Evolutionary conservation across 495 filamentous ascomycete species (phyloP), one percentile per base, ranked within the genome.

Genomic region (Talaromyces wortmannii): DNA sequence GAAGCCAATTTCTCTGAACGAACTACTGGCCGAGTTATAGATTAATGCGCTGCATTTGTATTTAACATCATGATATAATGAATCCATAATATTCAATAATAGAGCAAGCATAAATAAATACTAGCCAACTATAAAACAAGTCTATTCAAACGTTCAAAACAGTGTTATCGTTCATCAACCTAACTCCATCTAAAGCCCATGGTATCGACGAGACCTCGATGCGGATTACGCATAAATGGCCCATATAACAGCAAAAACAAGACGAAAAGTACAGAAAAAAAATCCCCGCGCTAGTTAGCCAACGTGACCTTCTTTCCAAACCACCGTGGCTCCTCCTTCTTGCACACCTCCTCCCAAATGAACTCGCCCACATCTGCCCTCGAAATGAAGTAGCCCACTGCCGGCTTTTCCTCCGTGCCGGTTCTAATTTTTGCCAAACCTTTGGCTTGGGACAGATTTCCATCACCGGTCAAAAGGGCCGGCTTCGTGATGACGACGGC

Each of bases 1-100:
- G 65, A 97, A 97, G 67, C 91, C 91, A 4, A 82, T 98, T 57
- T 88, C 87, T 42, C 66, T 98, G 70, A 83, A 84, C 56, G 94
- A 98, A 67, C 76, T 98, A 59, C 71, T 98, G 77, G 65, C 63
- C 31, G 73, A 69, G 7, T 44, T 78, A 40, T 78, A 58, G 50
- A 53, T 31, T 10, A 7, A 40, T 32, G 12, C 48, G 2, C 8
- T 6, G 18, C 13, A 50, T 50, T 31, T 40, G 13, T 23, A 46
- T 46, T 40, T 13, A 40, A 40, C 36, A 32, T 31, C 33, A 33
- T 12, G 7, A 15, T 7, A 50, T 40, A 31, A 50, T 36, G 29
- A 40, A 50, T 50, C 12, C 11, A 50, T 40, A 40, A 3, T 50
- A 0, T 50, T 31, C 6, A 31, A 31, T 23, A 48, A 13, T 30